Evolutionary conservation across 345 rosid species (phyloP).

Genomic region (Populus euphratica): DNA sequence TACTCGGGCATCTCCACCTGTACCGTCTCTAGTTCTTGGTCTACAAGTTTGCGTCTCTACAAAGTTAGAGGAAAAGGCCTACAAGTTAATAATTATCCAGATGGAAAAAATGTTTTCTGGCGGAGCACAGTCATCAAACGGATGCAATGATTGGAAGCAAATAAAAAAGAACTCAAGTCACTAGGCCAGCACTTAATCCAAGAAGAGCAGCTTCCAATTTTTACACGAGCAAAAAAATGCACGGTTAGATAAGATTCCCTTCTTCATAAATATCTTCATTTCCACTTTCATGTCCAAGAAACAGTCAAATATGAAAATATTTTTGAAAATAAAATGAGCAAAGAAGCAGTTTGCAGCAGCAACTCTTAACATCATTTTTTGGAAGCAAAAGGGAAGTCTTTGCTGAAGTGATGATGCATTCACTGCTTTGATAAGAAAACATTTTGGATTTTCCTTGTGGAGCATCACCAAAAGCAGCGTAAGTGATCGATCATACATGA

Average conservation of each 20-base stretch:
- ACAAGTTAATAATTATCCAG: slow-evolving; percentile 2
- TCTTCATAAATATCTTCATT: not conserved
- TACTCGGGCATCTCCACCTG: slow-evolving; percentile 68
- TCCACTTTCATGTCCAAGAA: not conserved
- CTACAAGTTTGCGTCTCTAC: slow-evolving; percentile 67
- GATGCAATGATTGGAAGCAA: not conserved
- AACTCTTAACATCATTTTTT: not conserved
- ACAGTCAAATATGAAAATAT: not conserved
- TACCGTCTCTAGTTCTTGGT: slow-evolving; percentile 66
- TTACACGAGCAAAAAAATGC: not conserved
- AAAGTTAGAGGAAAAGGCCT: slow-evolving; percentile 14
- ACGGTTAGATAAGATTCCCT: not conserved
- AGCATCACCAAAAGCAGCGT: not conserved
- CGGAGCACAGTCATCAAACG: not conserved
- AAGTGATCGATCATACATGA: not conserved
- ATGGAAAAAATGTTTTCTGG: not conserved
- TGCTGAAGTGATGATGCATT: not conserved
- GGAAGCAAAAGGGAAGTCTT: not conserved
- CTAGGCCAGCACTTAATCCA: not conserved
- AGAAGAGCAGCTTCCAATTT: not conserved
- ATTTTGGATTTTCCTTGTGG: not conserved
- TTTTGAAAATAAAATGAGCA: not conserved
- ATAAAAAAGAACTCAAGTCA: slow-evolving; percentile 1
- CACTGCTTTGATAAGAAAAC: not conserved
- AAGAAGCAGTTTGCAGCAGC: not conserved